These are phyloP conservation scores for Conringia planisiliqua DNA, from an alignment of 345 rosid genomes.

Conservation along the genomic window DNA sequence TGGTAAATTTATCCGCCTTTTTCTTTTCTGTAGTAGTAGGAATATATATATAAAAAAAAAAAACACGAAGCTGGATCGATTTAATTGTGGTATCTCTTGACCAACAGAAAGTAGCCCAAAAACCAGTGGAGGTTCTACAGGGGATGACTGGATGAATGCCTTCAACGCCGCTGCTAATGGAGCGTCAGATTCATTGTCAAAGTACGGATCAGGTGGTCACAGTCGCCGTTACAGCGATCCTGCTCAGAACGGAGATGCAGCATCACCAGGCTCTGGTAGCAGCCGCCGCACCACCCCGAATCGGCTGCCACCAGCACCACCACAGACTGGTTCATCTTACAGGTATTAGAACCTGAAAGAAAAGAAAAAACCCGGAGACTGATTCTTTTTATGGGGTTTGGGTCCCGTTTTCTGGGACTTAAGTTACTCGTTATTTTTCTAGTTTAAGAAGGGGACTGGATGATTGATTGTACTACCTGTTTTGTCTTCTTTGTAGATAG, in stretches of 20 bases:
- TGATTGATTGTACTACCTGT: constrained; percentile 20
- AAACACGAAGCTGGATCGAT: background rate
- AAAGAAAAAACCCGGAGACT: background rate
- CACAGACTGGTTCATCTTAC: constrained; percentile 53
- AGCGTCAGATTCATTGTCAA: constrained; percentile 37
- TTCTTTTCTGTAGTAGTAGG: background rate
- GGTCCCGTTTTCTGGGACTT: constrained; percentile 16
- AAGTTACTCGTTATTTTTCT: constrained; percentile 18
- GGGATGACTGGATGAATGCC: constrained; percentile 97
- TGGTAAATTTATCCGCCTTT: constrained; percentile 34
- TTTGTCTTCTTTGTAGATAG: constrained; percentile 31
- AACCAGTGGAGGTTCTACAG: constrained; percentile 51
- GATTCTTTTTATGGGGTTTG: constrained; percentile 16
- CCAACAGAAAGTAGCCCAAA: constrained; percentile 83
- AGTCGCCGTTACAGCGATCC: constrained; percentile 72
- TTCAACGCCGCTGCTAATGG: constrained; percentile 88
- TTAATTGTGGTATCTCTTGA: background rate
- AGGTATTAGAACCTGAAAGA: constrained; percentile 43
- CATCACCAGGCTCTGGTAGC: constrained; percentile 43
- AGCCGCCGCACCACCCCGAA: constrained; percentile 74
- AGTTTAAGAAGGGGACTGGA: constrained; percentile 19
- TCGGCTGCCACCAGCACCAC: constrained; percentile 89
- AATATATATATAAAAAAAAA: no score
- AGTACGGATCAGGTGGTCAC: constrained; percentile 53
- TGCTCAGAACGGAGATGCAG: constrained; percentile 67